phyloP scores from a whole-genome alignment of 1,139 yeast genomes.

The Eremothecium sinecaudum region DNA sequence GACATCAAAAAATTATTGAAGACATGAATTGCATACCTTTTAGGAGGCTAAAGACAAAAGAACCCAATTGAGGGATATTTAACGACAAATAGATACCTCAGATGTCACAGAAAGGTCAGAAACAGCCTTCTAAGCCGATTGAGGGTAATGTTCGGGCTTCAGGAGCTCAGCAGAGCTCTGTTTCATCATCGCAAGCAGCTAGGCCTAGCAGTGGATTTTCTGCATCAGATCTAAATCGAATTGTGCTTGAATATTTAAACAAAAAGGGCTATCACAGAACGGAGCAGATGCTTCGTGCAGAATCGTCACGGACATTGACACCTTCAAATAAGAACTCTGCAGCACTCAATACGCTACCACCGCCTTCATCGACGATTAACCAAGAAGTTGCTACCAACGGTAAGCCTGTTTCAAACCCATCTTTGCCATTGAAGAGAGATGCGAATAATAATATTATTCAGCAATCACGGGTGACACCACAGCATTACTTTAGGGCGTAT shows the following conservation, averaged over 20 bases:
- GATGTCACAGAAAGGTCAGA: constrained; percentile 14
- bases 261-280: constrained; percentile 92
- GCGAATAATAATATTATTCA: constrained; percentile 33
- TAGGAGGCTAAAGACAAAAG: no score
- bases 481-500: constrained; percentile 68
- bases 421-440: constrained; percentile 33
- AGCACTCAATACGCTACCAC: constrained; percentile 23
- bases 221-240: constrained; percentile 77
- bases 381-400: constrained; percentile 9
- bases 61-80: no score
- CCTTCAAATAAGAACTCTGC: constrained; percentile 36
- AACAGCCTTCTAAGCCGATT: constrained; percentile 10
- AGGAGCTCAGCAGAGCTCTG: constrained; percentile 6
- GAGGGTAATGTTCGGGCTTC: constrained; percentile 6
- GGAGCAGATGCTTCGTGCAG: constrained; percentile 87
- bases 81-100: background rate
- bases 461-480: constrained; percentile 44
- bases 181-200: constrained; percentile 4
- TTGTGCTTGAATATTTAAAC: constrained; percentile 83
- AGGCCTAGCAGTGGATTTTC: constrained; percentile 32
- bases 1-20: no score
- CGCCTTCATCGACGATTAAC: constrained; percentile 19
- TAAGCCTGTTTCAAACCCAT: constrained; percentile 35
- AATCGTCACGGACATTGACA: constrained; percentile 64
- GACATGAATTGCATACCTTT: no score